phyloP scores from a whole-genome alignment of 768 basidiomycete species.

The Mycena metata region DNA sequence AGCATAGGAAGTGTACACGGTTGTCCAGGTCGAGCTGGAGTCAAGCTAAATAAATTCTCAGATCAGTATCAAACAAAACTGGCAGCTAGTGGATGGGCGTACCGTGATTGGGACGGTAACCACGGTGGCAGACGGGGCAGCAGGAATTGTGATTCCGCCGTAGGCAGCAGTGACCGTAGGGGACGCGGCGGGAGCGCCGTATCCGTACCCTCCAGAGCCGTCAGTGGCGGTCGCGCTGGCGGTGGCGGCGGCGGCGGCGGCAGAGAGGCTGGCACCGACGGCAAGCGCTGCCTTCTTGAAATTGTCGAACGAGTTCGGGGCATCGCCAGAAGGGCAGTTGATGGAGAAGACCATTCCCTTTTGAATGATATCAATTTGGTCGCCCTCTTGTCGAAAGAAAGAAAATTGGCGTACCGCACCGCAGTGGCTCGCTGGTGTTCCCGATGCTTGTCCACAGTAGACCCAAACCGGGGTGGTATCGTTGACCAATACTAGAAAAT shows the following conservation, averaged over 20 bases:
- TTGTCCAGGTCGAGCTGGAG: slow-evolving; percentile 61
- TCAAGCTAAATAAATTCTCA: slow-evolving; percentile 24
- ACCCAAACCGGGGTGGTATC: slow-evolving; percentile 70
- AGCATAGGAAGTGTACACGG: slow-evolving; percentile 69
- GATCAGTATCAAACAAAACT: background rate
- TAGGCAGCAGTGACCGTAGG: slow-evolving; percentile 59
- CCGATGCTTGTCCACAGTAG: slow-evolving; percentile 67
- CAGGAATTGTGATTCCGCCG: slow-evolving; percentile 65
- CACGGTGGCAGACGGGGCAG: slow-evolving; percentile 56
- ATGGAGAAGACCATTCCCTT: slow-evolving; percentile 80
- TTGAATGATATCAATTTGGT: no score
- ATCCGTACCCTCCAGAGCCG: slow-evolving; percentile 34
- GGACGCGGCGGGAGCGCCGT: slow-evolving; percentile 25
- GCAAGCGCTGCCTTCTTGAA: slow-evolving; percentile 72
- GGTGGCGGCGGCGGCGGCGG: slow-evolving; percentile 55
- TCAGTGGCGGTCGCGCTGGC: slow-evolving; percentile 43
- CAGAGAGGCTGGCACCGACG: slow-evolving; percentile 63
- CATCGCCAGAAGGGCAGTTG: slow-evolving; percentile 69
- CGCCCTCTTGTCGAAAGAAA: no score
- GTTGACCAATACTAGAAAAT: slow-evolving; percentile 59
- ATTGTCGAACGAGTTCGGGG: slow-evolving; percentile 70
- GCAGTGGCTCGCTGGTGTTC: slow-evolving; percentile 68
- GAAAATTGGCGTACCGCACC: no score
- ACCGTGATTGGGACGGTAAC: slow-evolving; percentile 66
- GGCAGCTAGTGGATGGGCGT: slow-evolving; percentile 22